Evolutionary conservation across 139 green algal species (phyloP), one percentile per base, ranked within the genome.

Genomic region (Monoraphidium neglectum): DNA sequence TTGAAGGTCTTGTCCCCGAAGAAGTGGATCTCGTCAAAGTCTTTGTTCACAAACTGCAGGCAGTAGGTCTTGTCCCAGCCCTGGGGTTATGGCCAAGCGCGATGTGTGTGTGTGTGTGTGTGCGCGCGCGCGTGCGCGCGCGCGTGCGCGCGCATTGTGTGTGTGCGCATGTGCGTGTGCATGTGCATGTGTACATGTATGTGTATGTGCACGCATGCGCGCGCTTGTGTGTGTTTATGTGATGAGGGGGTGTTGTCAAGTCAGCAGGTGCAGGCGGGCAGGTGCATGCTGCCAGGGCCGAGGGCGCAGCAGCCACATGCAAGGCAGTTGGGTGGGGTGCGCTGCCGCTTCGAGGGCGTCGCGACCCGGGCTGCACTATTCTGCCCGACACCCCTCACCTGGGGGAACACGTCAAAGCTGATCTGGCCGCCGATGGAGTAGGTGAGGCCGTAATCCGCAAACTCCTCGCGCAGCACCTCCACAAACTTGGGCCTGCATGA

Each of bases 21-120:
- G 79, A 99, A 99, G 88, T 99, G 95, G 70, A 99, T 94, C 40
- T 93, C 88, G n/a, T 98, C 89, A 85, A 95, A 99, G 57, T 96
- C 91, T 5, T 90, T 72, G 62, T 94, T 84, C 13, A 99, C 84
- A 81, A 96, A 99, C 51, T 89, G 94, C 72, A 99, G 80, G 88
- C 95, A 99, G 89, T 98, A 99, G 0, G 97, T 99, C 89, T 99
- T 99, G 90, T 99, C 97, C 97, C 97, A 99, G 18, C 96, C 96
- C 79, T 91, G 78, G 8, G 26, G 54, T 13, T 35, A 16, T 13
- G 15, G 26, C 54, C 12, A 62, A 5, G 54, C 12, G 54, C 4
- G 54, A 23, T 62, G 24, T 4, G 26, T 4, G 15, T 62, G 28
- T 54, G 3, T 15, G 57, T 13, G 26, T 13, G 28, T 62, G 8